A percentile compares a stretch with the other conserved stretches of the same genome.
Conservation (phyloP, 1,139 yeast species). For the Kurtzmaniella quercitrusa region DNA sequence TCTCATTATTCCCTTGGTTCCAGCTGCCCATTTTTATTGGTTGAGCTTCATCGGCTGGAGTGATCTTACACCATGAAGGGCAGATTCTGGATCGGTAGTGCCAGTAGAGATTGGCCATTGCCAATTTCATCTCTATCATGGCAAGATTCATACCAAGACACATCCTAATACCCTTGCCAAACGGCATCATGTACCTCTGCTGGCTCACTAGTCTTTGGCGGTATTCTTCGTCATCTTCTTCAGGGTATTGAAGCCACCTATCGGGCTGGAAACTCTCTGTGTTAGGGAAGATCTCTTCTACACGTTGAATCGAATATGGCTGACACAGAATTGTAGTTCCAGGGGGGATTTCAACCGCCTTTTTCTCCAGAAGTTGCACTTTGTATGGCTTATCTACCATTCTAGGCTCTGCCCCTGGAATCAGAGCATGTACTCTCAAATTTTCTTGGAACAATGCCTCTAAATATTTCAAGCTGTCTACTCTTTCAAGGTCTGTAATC, state of each 20-base stretch:
- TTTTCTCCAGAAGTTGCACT: conserved; percentile 17
- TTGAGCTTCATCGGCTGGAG: conserved; percentile 8
- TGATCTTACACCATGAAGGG: conserved; percentile 40
- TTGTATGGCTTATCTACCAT: conserved; percentile 30
- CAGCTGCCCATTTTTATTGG: conserved; percentile 24
- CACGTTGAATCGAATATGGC: conserved; percentile 63
- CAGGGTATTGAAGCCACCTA: conserved; percentile 49
- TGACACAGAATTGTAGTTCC: conserved; percentile 61
- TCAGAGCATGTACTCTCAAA: conserved; percentile 61
- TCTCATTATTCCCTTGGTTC: conserved; percentile 14
- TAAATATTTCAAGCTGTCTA: conserved; percentile 52
- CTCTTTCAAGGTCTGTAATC: conserved; percentile 29
- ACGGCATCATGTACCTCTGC: conserved; percentile 58
- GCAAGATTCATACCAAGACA: conserved; percentile 72
- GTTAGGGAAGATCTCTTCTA: conserved; percentile 42
- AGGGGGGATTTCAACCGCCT: conserved; percentile 35
- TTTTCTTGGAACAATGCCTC: conserved; percentile 58
- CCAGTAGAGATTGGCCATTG: conserved; percentile 51
- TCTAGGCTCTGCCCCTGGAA: conserved; percentile 74
- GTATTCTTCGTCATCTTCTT: conserved; percentile 31
- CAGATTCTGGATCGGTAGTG: conserved; percentile 36
- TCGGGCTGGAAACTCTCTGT: conserved; percentile 54
- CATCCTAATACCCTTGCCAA: conserved; percentile 75
- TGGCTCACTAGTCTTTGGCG: conserved; percentile 37
- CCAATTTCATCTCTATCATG: conserved; percentile 59